Base-by-base conservation (phyloP, 345 rosid species). In the Aegle marmelos region DNA sequence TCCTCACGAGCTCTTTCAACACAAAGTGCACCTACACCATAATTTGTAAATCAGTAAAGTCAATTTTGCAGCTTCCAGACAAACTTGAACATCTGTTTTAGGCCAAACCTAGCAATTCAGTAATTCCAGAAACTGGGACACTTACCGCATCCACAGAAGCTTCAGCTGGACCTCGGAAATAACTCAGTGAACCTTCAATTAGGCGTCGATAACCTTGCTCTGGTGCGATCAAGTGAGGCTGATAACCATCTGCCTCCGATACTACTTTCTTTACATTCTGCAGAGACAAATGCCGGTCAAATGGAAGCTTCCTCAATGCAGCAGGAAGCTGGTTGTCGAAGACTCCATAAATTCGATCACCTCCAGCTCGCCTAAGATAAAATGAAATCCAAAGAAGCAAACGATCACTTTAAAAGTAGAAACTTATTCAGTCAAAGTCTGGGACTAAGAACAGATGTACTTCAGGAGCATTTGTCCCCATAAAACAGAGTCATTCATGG, bases 131-230 rank as follows among this genome's bases (percentile, higher is more conserved):
- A 30, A 28, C 41, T 50, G 63, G 34, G 34, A 77, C 36, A 81
- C 92, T 80, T 90, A 91, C 97, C 80, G 97, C 95, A 81, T 93
- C 97, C 7, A 89, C 95, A 13, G 97, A 91, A 80, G 97, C 95
- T 84, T 93, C 97, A 2, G 95, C 90, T 77, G 97, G 97, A 76
- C 94, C 97, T 86, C 95, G 85, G 70, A 93, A 93, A 89, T 86
- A 93, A 66, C 84, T 82, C 10, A 93, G 67, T 0, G 97, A 79
- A 9, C 93, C 86, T 75, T 93, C 97, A 48, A 93, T 90, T 6
- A 93, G 84, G 45, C 95, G 91, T 33, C 95, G 81, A 79, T 93
- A 93, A 71, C 95, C 97, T 79, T 93, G 97, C 79, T 93, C 97
- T 5, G 97, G 97, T 19, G 97, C 95, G 72, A 93, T 89, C 84